Evolutionary conservation across 192 early-diverging fungal genomes (phyloP), one percentile per base, ranked within the genome.

Genomic region (Phlyctochytrium arcticum): DNA sequence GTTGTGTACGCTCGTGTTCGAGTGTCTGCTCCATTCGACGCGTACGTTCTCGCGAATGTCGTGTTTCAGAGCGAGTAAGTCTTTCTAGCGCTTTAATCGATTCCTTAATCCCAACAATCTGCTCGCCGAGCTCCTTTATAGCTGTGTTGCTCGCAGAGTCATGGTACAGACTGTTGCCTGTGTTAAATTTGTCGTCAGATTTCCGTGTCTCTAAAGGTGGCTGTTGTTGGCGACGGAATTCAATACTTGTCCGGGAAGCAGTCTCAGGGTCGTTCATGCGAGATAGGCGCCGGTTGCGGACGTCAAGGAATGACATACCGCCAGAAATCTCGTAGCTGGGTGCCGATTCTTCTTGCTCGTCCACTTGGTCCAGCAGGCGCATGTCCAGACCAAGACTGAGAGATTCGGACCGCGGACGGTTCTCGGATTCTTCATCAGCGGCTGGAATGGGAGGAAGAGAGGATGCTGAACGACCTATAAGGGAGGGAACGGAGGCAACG

Each of bases 71-170:
- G 10, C 36, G 63, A 4, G 44, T 27, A 10, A 42, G 42, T 9
- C 36, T 21, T 31, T 65, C 53, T 8, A 57, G 26, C 1, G 63
- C 34, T 9, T 10, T n/a, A 3, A 65, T 1, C 8, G 54, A 21
- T 32, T 65, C 54, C 17, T 44, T 33, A 8, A 65, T 17, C 5
- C 33, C 33, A 17, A n/a, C 19, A 3, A 65, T 6, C 23, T 65
- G 63, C 0, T 65, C 63, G 23, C 15, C 36, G 39, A 56, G 12
- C 32, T 63, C 61, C 26, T 63, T 63, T n/a, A 30, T 17, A n/a
- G 6, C 8, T 12, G 0, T 44, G 30, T 9, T 36, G 27, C 48
- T 10, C 57, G 57, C 35, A 8, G 57, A 21, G n/a, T n/a, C n/a
- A n/a, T n/a, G n/a, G n/a, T n/a, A n/a, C n/a, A n/a, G n/a, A n/a